Percentiles rank a stretch among this genome's conserved stretches.
These are phyloP conservation scores for Pelagophyceae sp. DNA, from an alignment of 352 stramenopile species.

Conservation along the genomic window DNA sequence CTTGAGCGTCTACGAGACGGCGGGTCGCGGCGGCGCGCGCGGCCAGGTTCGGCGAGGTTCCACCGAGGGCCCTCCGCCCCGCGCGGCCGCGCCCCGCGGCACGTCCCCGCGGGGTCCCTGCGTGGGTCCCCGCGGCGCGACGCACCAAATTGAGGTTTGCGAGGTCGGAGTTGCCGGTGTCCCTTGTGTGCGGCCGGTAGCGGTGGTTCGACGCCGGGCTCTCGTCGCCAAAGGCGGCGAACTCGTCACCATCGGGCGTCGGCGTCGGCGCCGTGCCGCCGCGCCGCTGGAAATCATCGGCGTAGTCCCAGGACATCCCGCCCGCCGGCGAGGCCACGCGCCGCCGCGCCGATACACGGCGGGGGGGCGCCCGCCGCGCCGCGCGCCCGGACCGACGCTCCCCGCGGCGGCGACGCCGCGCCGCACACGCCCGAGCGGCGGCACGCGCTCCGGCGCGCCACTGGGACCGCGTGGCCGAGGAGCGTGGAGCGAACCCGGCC, in stretches of 20 bases:
- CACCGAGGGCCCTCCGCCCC: background rate
- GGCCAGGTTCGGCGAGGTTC: background rate
- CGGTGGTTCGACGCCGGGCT: background rate
- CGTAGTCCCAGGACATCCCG: background rate
- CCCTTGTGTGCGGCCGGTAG: background rate
- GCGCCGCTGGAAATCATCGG: background rate
- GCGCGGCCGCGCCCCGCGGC: too few relatives aligned
- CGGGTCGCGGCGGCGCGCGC: background rate
- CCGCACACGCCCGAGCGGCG: too few relatives aligned
- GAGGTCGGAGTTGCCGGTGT: background rate
- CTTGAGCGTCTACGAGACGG: background rate
- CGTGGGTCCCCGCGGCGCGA: background rate
- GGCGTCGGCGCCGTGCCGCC: constrained; percentile 3
- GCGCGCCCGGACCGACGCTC: too few relatives aligned
- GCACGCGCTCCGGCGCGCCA: too few relatives aligned
- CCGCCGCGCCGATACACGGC: too few relatives aligned
- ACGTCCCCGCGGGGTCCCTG: background rate
- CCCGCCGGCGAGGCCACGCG: too few relatives aligned
- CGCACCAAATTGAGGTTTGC: background rate
- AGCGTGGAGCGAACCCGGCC: too few relatives aligned
- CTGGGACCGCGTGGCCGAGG: too few relatives aligned
- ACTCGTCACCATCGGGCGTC: background rate
- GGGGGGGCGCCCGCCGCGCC: too few relatives aligned
- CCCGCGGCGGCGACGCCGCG: too few relatives aligned
- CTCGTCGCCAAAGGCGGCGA: background rate